Evolutionary conservation across 2,329 filamentous ascomycete species (phyloP).

Genomic region (Corinectria fuckeliana): DNA sequence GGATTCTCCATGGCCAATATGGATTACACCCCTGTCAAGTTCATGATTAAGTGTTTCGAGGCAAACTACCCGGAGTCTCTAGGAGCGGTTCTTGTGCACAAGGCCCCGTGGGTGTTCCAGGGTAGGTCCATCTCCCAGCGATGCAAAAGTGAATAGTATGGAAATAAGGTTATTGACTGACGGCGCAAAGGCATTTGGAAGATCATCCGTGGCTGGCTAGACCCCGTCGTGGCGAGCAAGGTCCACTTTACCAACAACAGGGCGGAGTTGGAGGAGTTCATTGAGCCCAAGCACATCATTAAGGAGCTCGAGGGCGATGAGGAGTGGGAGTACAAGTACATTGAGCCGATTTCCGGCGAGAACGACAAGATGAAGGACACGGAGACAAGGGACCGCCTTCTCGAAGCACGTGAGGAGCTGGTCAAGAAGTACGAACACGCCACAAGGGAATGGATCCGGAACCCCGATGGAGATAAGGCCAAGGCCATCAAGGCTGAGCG

Average conservation of each 20-base stretch:
- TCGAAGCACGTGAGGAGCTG: slow-evolving; percentile 68
- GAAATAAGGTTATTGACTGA: slow-evolving; percentile 14
- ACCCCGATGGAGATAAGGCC: slow-evolving; percentile 50
- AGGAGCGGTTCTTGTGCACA: slow-evolving; percentile 90
- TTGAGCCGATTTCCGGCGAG: slow-evolving; percentile 77
- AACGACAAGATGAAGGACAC: slow-evolving; percentile 76
- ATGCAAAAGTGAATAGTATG: not conserved
- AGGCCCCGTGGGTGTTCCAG: slow-evolving; percentile 96
- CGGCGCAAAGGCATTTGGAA: slow-evolving; percentile 79
- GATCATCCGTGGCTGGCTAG: slow-evolving; percentile 94
- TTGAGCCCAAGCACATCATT: slow-evolving; percentile 73
- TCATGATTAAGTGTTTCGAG: slow-evolving; percentile 99
- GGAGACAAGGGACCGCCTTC: slow-evolving; percentile 66
- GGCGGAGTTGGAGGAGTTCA: slow-evolving; percentile 79
- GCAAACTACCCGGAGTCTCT: slow-evolving; percentile 97
- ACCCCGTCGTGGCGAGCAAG: slow-evolving; percentile 93
- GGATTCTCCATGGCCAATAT: slow-evolving; percentile 94
- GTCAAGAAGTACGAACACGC: slow-evolving; percentile 75
- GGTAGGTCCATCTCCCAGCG: slow-evolving; percentile 56
- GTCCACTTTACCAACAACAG: slow-evolving; percentile 89
- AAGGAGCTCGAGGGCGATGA: slow-evolving; percentile 88
- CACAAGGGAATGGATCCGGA: slow-evolving; percentile 76
- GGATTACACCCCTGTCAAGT: slow-evolving; percentile 97
- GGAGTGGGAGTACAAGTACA: slow-evolving; percentile 82
- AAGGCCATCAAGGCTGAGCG: slow-evolving; percentile 62